These are phyloP conservation scores for Sanguinoderma infundibulare DNA, from an alignment of 1,284 basidiomycete genomes.

Conservation along the genomic window DNA sequence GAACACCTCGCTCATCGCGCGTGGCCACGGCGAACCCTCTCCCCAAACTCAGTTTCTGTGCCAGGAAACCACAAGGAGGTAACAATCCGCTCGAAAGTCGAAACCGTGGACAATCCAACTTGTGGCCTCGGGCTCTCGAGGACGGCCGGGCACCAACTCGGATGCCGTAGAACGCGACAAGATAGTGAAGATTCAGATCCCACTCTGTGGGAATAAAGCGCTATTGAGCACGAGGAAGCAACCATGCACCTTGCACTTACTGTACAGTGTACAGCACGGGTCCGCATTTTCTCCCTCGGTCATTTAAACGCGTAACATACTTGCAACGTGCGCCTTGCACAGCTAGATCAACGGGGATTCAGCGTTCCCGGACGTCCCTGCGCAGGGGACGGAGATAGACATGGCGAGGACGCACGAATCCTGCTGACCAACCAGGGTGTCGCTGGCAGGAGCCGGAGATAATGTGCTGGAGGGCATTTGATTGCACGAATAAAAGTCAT, in stretches of 20 bases:
- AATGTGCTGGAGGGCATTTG: not conserved
- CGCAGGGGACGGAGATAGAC: not conserved
- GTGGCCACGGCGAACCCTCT: conserved; percentile 5
- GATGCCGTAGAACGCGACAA: not conserved
- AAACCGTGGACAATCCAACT: not conserved
- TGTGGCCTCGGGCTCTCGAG: not conserved
- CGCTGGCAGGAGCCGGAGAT: not conserved
- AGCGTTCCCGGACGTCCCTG: not conserved
- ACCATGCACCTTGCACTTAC: not conserved
- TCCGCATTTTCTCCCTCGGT: not conserved
- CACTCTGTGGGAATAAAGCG: not conserved
- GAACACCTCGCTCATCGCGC: conserved; percentile 19
- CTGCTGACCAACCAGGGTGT: not conserved
- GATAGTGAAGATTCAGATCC: not conserved
- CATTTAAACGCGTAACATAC: not conserved
- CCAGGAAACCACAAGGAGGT: not conserved
- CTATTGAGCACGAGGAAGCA: not conserved
- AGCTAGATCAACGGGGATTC: too few relatives aligned
- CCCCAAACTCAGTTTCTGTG: not conserved
- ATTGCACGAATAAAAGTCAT: conserved; percentile 13
- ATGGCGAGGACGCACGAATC: not conserved
- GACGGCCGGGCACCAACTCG: not conserved
- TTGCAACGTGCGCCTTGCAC: not conserved
- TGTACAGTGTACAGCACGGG: not conserved
- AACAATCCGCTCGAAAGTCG: not conserved